phyloP scores from a whole-genome alignment of 441 rosid species.

The Adansonia grandidieri region DNA sequence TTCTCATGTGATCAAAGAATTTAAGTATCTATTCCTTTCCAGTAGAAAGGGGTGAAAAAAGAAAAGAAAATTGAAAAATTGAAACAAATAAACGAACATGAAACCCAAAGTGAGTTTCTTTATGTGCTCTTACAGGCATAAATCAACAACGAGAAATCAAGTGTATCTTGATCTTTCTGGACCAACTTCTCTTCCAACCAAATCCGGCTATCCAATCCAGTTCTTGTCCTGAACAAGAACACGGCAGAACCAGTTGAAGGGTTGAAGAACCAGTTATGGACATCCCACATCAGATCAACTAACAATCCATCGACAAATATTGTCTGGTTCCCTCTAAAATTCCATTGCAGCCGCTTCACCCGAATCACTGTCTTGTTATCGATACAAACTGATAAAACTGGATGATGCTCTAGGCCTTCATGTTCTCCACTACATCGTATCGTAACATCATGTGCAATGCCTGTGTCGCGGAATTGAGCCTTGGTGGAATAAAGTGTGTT shows the following conservation, averaged over 20 bases:
- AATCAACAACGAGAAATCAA: conserved; percentile 82
- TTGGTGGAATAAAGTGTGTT: conserved; percentile 64
- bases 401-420: conserved; percentile 56
- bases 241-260: conserved; percentile 55
- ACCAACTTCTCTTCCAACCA: conserved; percentile 74
- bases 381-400: conserved; percentile 60
- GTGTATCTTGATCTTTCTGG: conserved; percentile 60
- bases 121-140: conserved; percentile 65
- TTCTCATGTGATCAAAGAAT: conserved; percentile 40
- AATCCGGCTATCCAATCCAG: conserved; percentile 68
- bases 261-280: conserved; percentile 48
- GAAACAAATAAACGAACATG: neutral
- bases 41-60: conserved; percentile 29
- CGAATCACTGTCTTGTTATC: conserved; percentile 75
- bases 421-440: conserved; percentile 71
- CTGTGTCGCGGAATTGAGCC: conserved; percentile 63
- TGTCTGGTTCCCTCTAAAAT: conserved; percentile 84
- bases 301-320: conserved; percentile 75
- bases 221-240: conserved; percentile 89
- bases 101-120: conserved; percentile 18
- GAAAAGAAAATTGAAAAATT: neutral
- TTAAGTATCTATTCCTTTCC: conserved; percentile 39
- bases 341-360: conserved; percentile 83
- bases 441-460: conserved; percentile 59
- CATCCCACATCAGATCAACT: conserved; percentile 92